phyloP scores from a whole-genome alignment of 2,329 filamentous ascomycete genomes.

The Raffaelea ambrosiae region DNA sequence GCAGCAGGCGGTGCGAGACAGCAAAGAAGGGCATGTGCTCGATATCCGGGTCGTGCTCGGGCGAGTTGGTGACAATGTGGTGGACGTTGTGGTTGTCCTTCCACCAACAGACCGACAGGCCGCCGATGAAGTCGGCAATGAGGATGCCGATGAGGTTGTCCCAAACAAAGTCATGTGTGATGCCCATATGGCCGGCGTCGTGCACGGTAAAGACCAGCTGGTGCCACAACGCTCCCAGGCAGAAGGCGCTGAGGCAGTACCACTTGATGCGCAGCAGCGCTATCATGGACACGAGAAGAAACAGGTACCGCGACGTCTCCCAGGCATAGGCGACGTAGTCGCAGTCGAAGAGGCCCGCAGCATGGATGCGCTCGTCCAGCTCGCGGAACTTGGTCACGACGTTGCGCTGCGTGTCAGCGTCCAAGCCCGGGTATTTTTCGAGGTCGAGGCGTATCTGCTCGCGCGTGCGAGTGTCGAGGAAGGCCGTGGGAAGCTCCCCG shows the following conservation, averaged over 20 bases:
- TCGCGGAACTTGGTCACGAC: constrained; percentile 78
- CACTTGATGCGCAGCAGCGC: constrained; percentile 53
- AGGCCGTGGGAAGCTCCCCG: constrained; percentile 36
- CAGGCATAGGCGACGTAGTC: constrained; percentile 72
- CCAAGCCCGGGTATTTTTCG: constrained; percentile 71
- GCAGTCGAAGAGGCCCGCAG: constrained; percentile 74
- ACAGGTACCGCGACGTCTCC: constrained; percentile 63
- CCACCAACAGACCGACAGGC: constrained; percentile 93
- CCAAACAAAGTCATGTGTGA: constrained; percentile 79
- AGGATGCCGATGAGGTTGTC: constrained; percentile 85
- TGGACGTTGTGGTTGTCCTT: constrained; percentile 95
- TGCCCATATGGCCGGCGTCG: constrained; percentile 94
- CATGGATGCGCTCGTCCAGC: constrained; percentile 62
- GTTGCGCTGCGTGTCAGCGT: constrained; percentile 61
- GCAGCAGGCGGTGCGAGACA: constrained; percentile 72
- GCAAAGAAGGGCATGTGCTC: constrained; percentile 86
- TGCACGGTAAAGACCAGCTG: constrained; percentile 91
- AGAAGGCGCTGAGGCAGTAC: constrained; percentile 63
- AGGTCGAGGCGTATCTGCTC: constrained; percentile 69
- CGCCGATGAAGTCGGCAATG: constrained; percentile 82
- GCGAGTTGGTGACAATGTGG: constrained; percentile 90
- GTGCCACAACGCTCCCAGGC: constrained; percentile 82
- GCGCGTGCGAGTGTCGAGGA: constrained; percentile 64
- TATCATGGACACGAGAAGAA: constrained; percentile 56
- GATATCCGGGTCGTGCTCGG: constrained; percentile 94